Conservation (phyloP, 768 basidiomycete genomes). For the Inosperma sp. region DNA sequence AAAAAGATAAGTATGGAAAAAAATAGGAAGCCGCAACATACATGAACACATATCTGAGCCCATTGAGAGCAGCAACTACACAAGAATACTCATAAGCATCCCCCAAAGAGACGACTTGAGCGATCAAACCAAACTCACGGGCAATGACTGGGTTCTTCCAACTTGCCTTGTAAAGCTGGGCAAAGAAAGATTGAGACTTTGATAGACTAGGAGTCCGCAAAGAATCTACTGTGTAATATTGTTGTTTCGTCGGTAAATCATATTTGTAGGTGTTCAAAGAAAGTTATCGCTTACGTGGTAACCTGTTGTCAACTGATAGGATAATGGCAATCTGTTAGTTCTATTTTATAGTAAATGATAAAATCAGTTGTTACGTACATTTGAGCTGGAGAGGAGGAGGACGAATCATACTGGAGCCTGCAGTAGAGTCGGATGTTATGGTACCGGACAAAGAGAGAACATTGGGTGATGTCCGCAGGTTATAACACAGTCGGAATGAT, state of each 20-base stretch:
- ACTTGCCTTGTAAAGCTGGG: slow-evolving; percentile 35
- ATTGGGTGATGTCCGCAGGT: neutral
- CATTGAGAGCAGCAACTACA: slow-evolving; percentile 38
- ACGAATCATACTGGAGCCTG: slow-evolving; percentile 34
- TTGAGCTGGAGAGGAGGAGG: slow-evolving; percentile 42
- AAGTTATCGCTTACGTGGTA: slow-evolving; percentile 24
- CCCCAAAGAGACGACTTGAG: neutral
- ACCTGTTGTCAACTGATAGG: slow-evolving; percentile 33
- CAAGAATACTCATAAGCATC: neutral
- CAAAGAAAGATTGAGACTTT: slow-evolving; percentile 30
- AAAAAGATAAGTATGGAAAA: neutral
- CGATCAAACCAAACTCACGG: slow-evolving; percentile 22
- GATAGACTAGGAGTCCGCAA: slow-evolving; percentile 22
- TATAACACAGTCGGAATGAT: slow-evolving; percentile 7
- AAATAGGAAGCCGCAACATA: slow-evolving; percentile 19
- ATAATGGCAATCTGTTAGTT: slow-evolving; percentile 1
- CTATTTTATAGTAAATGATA: neutral
- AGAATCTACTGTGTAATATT: slow-evolving; percentile 14
- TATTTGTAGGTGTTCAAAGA: neutral
- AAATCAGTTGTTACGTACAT: slow-evolving; percentile 23
- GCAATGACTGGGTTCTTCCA: slow-evolving; percentile 41
- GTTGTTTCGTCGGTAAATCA: neutral
- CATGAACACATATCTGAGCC: slow-evolving; percentile 35
- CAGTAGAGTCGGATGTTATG: slow-evolving; percentile 29
- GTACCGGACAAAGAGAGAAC: slow-evolving; percentile 38